A percentile compares a stretch with the other conserved stretches of the same genome.
These are phyloP conservation scores for Coemansia sp. DNA, from an alignment of 192 early-diverging fungal species.

Conservation along the genomic window DNA sequence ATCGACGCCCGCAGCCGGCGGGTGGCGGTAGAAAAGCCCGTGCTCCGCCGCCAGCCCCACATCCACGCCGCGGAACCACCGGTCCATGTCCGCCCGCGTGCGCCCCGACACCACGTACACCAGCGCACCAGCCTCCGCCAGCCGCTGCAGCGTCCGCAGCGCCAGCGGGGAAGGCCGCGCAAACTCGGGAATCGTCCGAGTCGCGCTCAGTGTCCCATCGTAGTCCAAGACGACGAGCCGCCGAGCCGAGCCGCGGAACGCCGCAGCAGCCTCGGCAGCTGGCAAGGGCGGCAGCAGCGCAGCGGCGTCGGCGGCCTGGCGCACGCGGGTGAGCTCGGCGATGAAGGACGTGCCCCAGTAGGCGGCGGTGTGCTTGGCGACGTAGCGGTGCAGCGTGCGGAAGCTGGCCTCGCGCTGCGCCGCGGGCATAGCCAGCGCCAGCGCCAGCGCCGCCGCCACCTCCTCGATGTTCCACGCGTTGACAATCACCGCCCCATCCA, in stretches of 20 bases:
- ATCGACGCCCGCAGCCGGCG: slow-evolving; percentile 48
- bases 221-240: slow-evolving; percentile 92
- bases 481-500: slow-evolving; percentile 96
- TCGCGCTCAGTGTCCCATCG: slow-evolving; percentile 91
- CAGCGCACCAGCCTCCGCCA: slow-evolving; percentile 76
- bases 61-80: slow-evolving; percentile 85
- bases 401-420: slow-evolving; percentile 79
- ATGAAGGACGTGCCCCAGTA: slow-evolving; percentile 98
- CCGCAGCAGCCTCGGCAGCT: neutral
- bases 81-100: slow-evolving; percentile 81
- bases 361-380: slow-evolving; percentile 95
- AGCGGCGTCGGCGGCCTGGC: slow-evolving; percentile 44
- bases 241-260: neutral
- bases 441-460: slow-evolving; percentile 81
- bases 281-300: slow-evolving; percentile 50
- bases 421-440: slow-evolving; percentile 91
- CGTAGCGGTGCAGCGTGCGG: slow-evolving; percentile 90
- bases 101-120: slow-evolving; percentile 98
- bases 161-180: slow-evolving; percentile 79
- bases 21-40: slow-evolving; percentile 97
- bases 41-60: slow-evolving; percentile 97
- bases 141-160: slow-evolving; percentile 65
- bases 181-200: slow-evolving; percentile 89
- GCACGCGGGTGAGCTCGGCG: slow-evolving; percentile 73
- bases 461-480: slow-evolving; percentile 99